These are phyloP conservation scores for Pterula multifida DNA, from an alignment of 1,284 basidiomycete species.

Conservation along the genomic window DNA sequence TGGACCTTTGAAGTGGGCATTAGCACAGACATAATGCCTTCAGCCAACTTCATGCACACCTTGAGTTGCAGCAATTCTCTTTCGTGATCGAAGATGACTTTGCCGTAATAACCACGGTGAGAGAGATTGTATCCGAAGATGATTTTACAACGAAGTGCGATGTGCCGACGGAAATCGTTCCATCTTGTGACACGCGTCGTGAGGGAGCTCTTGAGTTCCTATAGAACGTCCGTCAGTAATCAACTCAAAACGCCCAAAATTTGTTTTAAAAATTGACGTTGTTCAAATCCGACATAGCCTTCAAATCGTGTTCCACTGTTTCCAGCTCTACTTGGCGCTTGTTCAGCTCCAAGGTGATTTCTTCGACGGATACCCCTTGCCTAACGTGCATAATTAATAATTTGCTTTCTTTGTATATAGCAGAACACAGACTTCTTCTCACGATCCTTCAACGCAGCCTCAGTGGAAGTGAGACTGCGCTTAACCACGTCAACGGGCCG, in stretches of 20 bases:
- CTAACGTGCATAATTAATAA: too few relatives aligned
- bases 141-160: slow-evolving; percentile 75
- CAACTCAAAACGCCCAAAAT: slow-evolving; percentile 1
- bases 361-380: slow-evolving; percentile 67
- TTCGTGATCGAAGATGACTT: slow-evolving; percentile 77
- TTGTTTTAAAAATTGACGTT: slow-evolving; percentile 28
- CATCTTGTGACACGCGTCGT: slow-evolving; percentile 60
- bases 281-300: slow-evolving; percentile 49
- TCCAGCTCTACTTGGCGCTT: slow-evolving; percentile 45
- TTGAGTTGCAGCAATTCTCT: slow-evolving; percentile 56
- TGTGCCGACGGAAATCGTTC: slow-evolving; percentile 80
- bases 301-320: slow-evolving; percentile 47
- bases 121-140: slow-evolving; percentile 77
- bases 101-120: slow-evolving; percentile 78
- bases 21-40: background rate
- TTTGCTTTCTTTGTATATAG: too few relatives aligned
- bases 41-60: slow-evolving; percentile 24
- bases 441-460: slow-evolving; percentile 57
- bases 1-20: slow-evolving; percentile 40
- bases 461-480: slow-evolving; percentile 48
- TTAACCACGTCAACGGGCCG: slow-evolving; percentile 46
- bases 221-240: slow-evolving; percentile 6
- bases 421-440: slow-evolving; percentile 45
- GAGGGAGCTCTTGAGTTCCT: slow-evolving; percentile 59
- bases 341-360: slow-evolving; percentile 60